Evolutionary conservation across 2,329 filamentous ascomycete species (phyloP).

Genomic region (Geosmithia flava): DNA sequence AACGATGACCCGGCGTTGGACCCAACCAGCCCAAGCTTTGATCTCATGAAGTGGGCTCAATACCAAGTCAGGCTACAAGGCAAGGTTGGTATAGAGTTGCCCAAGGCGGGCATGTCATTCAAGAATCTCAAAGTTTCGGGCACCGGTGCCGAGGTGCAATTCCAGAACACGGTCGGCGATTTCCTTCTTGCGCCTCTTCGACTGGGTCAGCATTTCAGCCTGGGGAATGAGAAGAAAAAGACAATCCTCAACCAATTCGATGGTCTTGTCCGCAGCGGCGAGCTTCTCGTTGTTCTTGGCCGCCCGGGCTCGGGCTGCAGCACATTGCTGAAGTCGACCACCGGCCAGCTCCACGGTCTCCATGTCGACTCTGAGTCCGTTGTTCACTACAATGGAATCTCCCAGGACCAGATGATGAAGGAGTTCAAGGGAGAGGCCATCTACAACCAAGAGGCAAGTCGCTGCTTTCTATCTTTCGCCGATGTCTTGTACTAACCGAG

Average conservation of each 20-base stretch:
- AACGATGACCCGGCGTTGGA: slow-evolving; percentile 19
- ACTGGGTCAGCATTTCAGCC: slow-evolving; percentile 40
- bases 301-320: slow-evolving; percentile 53
- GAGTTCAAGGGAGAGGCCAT: slow-evolving; percentile 55
- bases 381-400: slow-evolving; percentile 53
- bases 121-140: slow-evolving; percentile 55
- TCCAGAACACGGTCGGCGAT: slow-evolving; percentile 55
- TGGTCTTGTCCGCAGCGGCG: slow-evolving; percentile 49
- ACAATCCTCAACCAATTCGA: slow-evolving; percentile 53
- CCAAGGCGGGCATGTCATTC: slow-evolving; percentile 48
- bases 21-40: slow-evolving; percentile 24
- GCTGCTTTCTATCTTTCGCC: too few species aligned
- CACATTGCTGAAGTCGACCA: slow-evolving; percentile 50
- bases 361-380: slow-evolving; percentile 32
- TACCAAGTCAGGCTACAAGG: slow-evolving; percentile 29
- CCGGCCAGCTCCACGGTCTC: slow-evolving; percentile 47
- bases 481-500: not conserved
- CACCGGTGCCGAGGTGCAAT: slow-evolving; percentile 51
- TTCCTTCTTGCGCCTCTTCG: slow-evolving; percentile 45
- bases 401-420: slow-evolving; percentile 37
- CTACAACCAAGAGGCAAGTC: slow-evolving; percentile 59
- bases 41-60: slow-evolving; percentile 27
- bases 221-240: slow-evolving; percentile 30
- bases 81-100: slow-evolving; percentile 39
- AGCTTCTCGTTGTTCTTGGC: slow-evolving; percentile 58